These are phyloP conservation scores for Huntiella bhutanensis DNA, from an alignment of 2,329 filamentous ascomycete genomes.

Conservation along the genomic window DNA sequence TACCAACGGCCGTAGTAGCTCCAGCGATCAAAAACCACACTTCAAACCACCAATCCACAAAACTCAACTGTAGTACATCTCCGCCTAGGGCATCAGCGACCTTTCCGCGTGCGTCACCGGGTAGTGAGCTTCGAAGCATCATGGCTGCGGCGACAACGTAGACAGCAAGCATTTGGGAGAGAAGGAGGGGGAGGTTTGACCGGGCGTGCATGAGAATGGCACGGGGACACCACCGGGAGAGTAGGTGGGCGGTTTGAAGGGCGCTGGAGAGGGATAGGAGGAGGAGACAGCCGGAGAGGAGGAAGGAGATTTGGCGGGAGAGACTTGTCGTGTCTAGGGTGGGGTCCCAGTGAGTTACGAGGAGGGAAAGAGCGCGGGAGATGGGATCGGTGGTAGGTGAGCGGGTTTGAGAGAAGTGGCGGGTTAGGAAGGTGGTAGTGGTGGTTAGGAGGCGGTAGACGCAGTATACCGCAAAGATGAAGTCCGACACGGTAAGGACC, in stretches of 20 bases:
- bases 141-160: slow-evolving; percentile 71
- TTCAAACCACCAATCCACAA: slow-evolving; percentile 63
- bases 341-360: slow-evolving; percentile 71
- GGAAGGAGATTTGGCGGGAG: slow-evolving; percentile 76
- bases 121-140: slow-evolving; percentile 44
- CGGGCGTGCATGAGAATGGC: slow-evolving; percentile 58
- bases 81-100: slow-evolving; percentile 57
- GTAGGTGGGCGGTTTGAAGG: slow-evolving; percentile 68
- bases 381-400: slow-evolving; percentile 42
- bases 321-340: slow-evolving; percentile 65
- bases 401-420: slow-evolving; percentile 25
- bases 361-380: slow-evolving; percentile 59
- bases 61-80: slow-evolving; percentile 44
- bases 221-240: slow-evolving; percentile 53
- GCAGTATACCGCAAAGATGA: slow-evolving; percentile 64
- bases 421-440: slow-evolving; percentile 45
- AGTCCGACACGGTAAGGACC: slow-evolving; percentile 40
- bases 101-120: slow-evolving; percentile 54
- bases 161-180: slow-evolving; percentile 64
- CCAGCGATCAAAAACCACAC: slow-evolving; percentile 63
- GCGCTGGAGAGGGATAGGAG: slow-evolving; percentile 65
- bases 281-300: slow-evolving; percentile 67
- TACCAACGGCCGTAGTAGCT: slow-evolving; percentile 45
- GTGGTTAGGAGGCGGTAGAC: slow-evolving; percentile 66
- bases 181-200: slow-evolving; percentile 58